Conservation (phyloP, 164 flowering plant genomes). For the grape (Vitis vinifera) region DNA sequence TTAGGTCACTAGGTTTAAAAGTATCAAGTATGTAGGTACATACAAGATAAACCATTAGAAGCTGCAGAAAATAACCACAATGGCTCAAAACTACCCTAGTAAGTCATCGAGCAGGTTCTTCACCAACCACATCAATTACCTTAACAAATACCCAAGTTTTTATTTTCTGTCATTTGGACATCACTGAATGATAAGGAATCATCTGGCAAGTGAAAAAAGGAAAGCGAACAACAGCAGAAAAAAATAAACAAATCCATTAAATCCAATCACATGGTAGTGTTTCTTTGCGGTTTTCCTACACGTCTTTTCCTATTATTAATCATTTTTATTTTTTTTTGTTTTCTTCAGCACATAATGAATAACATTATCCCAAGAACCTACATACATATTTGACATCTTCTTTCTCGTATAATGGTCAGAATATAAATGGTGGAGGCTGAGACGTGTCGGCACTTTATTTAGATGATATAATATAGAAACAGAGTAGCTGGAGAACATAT, state of each 20-base stretch:
- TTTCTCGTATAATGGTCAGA: neutral
- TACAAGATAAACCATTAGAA: no score
- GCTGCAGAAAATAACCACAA: no score
- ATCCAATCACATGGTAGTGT: conserved; percentile 14
- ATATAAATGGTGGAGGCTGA: no score
- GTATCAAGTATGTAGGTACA: no score
- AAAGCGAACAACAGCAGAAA: conserved; percentile 7
- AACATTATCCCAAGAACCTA: conserved; percentile 13
- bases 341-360: neutral
- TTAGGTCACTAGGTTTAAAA: no score
- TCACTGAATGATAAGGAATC: neutral
- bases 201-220: neutral
- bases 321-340: no score
- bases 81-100: no score
- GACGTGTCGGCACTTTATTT: no score
- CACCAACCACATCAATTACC: neutral
- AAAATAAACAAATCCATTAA: neutral
- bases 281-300: conserved; percentile 2
- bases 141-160: neutral
- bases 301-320: neutral
- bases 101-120: neutral
- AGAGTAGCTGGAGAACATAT: no score
- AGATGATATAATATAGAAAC: no score
- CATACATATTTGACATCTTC: neutral
- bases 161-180: neutral